Conservation (phyloP, 345 rosid species). For the Sisymbrium altissimum region DNA sequence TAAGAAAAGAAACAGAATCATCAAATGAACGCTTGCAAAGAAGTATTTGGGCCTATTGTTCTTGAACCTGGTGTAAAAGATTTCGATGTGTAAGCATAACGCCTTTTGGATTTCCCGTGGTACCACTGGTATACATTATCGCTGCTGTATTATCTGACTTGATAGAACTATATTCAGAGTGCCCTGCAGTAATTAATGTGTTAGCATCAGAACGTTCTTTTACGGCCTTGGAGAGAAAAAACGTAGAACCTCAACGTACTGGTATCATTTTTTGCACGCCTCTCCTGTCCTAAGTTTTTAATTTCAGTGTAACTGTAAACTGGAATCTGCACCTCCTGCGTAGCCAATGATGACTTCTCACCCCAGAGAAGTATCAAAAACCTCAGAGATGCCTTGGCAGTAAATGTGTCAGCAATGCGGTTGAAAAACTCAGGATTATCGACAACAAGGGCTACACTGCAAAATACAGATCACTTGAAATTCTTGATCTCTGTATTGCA, state of each 20-base stretch:
- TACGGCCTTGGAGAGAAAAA: neutral
- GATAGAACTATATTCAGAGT: slow-evolving; percentile 45
- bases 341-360: slow-evolving; percentile 52
- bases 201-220: neutral
- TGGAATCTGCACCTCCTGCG: slow-evolving; percentile 44
- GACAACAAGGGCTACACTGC: slow-evolving; percentile 90
- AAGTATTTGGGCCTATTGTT: slow-evolving; percentile 12
- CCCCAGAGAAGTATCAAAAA: slow-evolving; percentile 91
- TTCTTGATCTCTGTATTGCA: slow-evolving; percentile 17
- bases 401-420: slow-evolving; percentile 58
- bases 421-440: slow-evolving; percentile 88
- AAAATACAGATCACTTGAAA: slow-evolving; percentile 27
- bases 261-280: slow-evolving; percentile 41
- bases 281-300: slow-evolving; percentile 58
- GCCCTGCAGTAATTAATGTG: slow-evolving; percentile 44
- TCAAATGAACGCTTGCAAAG: slow-evolving; percentile 13
- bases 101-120: slow-evolving; percentile 95
- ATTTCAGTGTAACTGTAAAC: slow-evolving; percentile 63
- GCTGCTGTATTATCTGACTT: slow-evolving; percentile 77
- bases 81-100: slow-evolving; percentile 94
- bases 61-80: slow-evolving; percentile 78
- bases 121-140: slow-evolving; percentile 91
- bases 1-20: neutral
- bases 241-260: slow-evolving; percentile 44
- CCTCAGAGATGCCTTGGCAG: slow-evolving; percentile 51